phyloP scores from a whole-genome alignment of 169 alveolate species.

The Eimeria sp. region DNA sequence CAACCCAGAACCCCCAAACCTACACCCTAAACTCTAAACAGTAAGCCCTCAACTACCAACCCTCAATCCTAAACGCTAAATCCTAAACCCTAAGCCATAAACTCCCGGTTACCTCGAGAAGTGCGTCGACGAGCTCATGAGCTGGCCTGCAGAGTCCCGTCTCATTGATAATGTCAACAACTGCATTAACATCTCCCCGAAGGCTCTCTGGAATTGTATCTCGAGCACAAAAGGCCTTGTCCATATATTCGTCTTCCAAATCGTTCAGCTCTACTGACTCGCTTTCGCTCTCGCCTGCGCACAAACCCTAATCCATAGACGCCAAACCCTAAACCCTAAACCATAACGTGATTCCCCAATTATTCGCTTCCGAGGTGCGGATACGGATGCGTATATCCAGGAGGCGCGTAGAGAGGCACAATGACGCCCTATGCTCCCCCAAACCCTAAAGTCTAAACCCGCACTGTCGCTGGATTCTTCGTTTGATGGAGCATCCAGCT shows the following conservation, averaged over 20 bases:
- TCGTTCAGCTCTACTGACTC: neutral
- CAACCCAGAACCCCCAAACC: neutral
- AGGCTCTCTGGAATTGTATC: neutral
- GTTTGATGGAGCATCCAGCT: neutral
- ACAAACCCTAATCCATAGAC: neutral
- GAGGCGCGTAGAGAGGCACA: neutral
- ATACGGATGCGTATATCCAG: neutral
- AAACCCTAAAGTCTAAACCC: neutral
- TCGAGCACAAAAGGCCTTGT: neutral
- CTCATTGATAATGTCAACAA: neutral
- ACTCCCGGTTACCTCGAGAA: neutral
- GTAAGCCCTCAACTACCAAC: neutral
- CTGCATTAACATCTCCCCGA: neutral
- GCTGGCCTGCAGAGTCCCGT: neutral
- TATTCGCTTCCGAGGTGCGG: neutral
- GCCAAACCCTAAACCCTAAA: neutral
- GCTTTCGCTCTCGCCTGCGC: neutral
- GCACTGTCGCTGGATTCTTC: neutral
- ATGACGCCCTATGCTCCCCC: no score
- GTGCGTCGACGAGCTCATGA: neutral
- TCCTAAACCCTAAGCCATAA: neutral
- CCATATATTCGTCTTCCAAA: neutral
- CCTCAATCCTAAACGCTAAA: constrained; percentile 20
- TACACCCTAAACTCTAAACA: constrained; percentile 17
- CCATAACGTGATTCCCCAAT: no score